These are phyloP conservation scores for Dimargaris verticillata DNA, from an alignment of 192 early-diverging fungal genomes.

Conservation along the genomic window DNA sequence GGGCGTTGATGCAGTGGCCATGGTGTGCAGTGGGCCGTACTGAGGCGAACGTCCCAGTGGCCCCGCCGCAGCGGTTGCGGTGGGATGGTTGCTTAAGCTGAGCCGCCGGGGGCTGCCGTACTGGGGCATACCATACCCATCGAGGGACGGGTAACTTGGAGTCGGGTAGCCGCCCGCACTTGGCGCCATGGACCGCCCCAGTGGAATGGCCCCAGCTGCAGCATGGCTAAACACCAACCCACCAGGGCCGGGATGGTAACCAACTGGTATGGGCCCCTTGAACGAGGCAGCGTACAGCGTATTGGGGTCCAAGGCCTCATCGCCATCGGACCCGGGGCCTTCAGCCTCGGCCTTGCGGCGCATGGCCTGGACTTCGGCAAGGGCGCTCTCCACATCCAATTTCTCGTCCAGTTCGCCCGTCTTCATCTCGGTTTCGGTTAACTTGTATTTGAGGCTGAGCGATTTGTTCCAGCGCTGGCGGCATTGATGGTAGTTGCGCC, in stretches of 20 bases:
- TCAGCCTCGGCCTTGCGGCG: constrained; percentile 1
- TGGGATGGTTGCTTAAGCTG: neutral
- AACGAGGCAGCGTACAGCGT: neutral
- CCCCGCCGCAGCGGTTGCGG: neutral
- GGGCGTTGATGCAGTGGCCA: neutral
- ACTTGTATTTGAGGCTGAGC: neutral
- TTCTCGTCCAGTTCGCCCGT: neutral
- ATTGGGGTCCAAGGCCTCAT: neutral
- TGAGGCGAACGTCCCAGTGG: neutral
- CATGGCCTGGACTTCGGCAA: neutral
- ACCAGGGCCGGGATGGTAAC: neutral
- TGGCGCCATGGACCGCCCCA: neutral
- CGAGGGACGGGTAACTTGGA: neutral
- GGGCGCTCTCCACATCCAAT: constrained; percentile 7
- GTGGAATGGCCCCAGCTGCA: neutral
- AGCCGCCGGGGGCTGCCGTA: neutral
- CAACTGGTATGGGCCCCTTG: neutral
- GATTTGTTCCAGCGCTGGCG: constrained; percentile 25
- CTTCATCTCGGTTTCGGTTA: neutral
- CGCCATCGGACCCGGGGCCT: no score
- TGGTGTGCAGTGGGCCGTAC: no score
- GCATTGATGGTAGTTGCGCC: constrained; percentile 26
- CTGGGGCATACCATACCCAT: neutral
- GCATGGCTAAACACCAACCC: neutral
- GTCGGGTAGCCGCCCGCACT: no score